These are phyloP conservation scores for Blastobotrys terrestris DNA, from an alignment of 805 yeast species.

Conservation along the genomic window DNA sequence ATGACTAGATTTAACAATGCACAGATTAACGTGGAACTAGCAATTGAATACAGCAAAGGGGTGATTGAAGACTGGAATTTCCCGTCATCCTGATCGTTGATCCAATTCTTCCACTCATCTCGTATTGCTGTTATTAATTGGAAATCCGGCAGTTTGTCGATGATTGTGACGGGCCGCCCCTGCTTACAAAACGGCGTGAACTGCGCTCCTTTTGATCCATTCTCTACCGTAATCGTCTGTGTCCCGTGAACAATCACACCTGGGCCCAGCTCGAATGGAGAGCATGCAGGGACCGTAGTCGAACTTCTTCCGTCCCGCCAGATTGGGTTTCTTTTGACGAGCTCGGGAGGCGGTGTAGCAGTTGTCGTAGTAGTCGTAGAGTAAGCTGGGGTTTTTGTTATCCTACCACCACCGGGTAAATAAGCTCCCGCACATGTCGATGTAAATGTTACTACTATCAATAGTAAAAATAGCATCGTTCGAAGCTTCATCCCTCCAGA, in stretches of 20 bases:
- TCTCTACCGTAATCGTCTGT: neutral
- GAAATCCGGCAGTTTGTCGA: constrained; percentile 7
- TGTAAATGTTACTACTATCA: neutral
- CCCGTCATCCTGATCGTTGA: constrained; percentile 1
- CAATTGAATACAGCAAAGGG: constrained; percentile 55
- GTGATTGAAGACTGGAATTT: constrained; percentile 33
- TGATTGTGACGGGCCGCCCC: constrained; percentile 16
- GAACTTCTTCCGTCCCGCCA: neutral
- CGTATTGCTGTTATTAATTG: constrained; percentile 4
- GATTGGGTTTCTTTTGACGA: neutral
- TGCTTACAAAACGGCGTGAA: constrained; percentile 13
- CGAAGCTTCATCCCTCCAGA: neutral
- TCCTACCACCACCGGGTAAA: neutral
- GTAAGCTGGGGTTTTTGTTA: neutral
- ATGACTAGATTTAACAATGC: constrained; percentile 52
- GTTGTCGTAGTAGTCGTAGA: neutral
- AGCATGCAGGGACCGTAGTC: neutral
- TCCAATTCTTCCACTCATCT: constrained; percentile 13
- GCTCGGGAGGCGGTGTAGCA: too few relatives aligned
- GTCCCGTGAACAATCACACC: neutral
- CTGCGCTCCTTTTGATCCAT: constrained; percentile 6
- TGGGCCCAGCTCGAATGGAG: neutral
- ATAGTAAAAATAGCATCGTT: neutral
- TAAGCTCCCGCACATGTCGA: neutral
- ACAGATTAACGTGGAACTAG: constrained; percentile 60